Evolutionary conservation across 257 asterid genomes (phyloP).

Genomic region (Buddleja alternifolia): DNA sequence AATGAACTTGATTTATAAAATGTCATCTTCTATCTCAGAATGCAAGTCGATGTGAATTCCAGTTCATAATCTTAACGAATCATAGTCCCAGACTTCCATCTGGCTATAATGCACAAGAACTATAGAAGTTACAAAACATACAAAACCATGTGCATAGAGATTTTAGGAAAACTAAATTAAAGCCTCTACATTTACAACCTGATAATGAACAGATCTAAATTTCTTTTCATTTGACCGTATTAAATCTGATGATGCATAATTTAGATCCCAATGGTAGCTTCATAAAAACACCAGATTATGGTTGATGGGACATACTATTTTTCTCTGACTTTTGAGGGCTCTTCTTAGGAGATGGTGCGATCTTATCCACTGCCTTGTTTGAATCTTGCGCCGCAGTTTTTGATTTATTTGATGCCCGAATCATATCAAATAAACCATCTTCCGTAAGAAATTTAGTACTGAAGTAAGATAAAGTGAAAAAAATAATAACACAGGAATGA

Average conservation of each 20-base stretch:
- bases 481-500: constrained; percentile 19
- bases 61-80: neutral
- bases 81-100: neutral
- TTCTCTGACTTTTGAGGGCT: constrained; percentile 52
- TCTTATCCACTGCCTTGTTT: constrained; percentile 53
- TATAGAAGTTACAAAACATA: neutral
- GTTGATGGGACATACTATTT: constrained; percentile 38
- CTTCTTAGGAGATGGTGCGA: constrained; percentile 63
- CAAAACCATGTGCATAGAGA: neutral
- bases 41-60: neutral
- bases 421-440: constrained; percentile 88
- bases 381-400: constrained; percentile 42
- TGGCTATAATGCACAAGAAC: neutral
- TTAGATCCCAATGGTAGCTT: constrained; percentile 12
- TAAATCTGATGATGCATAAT: neutral
- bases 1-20: neutral
- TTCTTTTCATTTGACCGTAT: neutral
- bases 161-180: neutral
- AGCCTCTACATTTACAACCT: neutral
- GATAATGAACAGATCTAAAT: neutral
- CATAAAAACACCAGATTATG: constrained; percentile 24
- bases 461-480: constrained; percentile 28
- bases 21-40: neutral
- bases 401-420: constrained; percentile 73
- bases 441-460: constrained; percentile 89